Evolutionary conservation across 306 rosid genomes (phyloP).

Genomic region (Vigna nakashimae): DNA sequence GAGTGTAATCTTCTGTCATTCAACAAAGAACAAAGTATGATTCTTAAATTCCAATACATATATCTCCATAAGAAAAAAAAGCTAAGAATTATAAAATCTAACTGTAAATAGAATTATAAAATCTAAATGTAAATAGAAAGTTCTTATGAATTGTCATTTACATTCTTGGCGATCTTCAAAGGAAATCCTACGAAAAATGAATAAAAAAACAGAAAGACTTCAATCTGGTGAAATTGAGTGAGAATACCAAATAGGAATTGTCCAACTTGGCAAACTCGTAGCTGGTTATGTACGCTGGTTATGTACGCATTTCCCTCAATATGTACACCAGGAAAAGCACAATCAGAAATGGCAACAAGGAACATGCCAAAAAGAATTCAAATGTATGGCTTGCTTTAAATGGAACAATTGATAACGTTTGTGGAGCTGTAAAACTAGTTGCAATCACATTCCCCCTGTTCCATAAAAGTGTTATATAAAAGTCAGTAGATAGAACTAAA

Average conservation of each 20-base stretch:
- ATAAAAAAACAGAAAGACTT: slow-evolving; percentile 9
- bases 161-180: slow-evolving; percentile 28
- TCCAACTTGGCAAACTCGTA: slow-evolving; percentile 30
- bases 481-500: neutral
- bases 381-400: neutral
- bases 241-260: slow-evolving; percentile 26
- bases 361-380: neutral
- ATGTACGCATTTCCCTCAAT: slow-evolving; percentile 7
- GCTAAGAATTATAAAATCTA: neutral
- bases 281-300: slow-evolving; percentile 30
- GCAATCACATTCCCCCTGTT: slow-evolving; percentile 20
- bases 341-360: slow-evolving; percentile 7
- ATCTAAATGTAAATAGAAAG: slow-evolving; percentile 1
- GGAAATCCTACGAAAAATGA: neutral
- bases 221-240: neutral
- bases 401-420: neutral
- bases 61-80: neutral
- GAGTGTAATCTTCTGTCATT: neutral
- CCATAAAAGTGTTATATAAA: neutral
- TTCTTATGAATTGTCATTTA: slow-evolving; percentile 19
- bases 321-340: slow-evolving; percentile 29
- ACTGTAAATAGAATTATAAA: neutral
- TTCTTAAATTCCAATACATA: slow-evolving; percentile 22
- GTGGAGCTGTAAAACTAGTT: slow-evolving; percentile 15
- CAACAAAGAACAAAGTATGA: slow-evolving; percentile 5